These are phyloP conservation scores for Coemansia sp. DNA, from an alignment of 192 early-diverging fungal species.

Conservation along the genomic window DNA sequence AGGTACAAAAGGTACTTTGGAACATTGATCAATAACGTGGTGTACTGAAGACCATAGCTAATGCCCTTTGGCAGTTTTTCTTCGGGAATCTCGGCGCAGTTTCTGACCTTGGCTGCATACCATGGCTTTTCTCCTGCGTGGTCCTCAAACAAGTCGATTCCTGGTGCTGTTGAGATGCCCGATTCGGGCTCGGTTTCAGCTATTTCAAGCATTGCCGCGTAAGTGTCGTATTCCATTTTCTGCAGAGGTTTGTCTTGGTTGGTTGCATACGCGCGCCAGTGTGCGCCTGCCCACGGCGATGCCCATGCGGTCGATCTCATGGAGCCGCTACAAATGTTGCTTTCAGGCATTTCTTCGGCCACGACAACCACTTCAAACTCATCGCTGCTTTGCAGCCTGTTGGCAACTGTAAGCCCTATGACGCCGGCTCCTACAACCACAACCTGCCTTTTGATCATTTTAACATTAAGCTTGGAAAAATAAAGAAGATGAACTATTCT, in stretches of 20 bases:
- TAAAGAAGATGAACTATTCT: neutral
- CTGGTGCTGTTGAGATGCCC: slow-evolving; percentile 24
- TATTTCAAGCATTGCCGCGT: slow-evolving; percentile 18
- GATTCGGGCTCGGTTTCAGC: slow-evolving; percentile 20
- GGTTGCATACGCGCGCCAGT: slow-evolving; percentile 63
- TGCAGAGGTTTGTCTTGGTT: slow-evolving; percentile 49
- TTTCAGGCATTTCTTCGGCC: slow-evolving; percentile 30
- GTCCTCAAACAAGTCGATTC: slow-evolving; percentile 19
- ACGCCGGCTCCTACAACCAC: slow-evolving; percentile 65
- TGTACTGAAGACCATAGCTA: slow-evolving; percentile 30
- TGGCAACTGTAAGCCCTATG: slow-evolving; percentile 59
- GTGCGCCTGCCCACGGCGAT: slow-evolving; percentile 63
- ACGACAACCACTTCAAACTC: slow-evolving; percentile 50
- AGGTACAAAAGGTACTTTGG: slow-evolving; percentile 36
- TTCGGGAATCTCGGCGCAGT: slow-evolving; percentile 4
- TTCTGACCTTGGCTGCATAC: slow-evolving; percentile 16
- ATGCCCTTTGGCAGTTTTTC: slow-evolving; percentile 19
- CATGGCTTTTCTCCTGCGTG: slow-evolving; percentile 6
- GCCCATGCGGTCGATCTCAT: slow-evolving; percentile 47
- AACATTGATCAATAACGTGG: slow-evolving; percentile 42
- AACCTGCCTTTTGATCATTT: slow-evolving; percentile 14
- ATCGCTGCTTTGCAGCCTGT: slow-evolving; percentile 41
- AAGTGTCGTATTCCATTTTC: slow-evolving; percentile 34
- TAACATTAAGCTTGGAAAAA: neutral
- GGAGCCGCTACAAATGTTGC: neutral